Base-by-base conservation (phyloP, 768 basidiomycete genomes). In the Baorangia bicolor region DNA sequence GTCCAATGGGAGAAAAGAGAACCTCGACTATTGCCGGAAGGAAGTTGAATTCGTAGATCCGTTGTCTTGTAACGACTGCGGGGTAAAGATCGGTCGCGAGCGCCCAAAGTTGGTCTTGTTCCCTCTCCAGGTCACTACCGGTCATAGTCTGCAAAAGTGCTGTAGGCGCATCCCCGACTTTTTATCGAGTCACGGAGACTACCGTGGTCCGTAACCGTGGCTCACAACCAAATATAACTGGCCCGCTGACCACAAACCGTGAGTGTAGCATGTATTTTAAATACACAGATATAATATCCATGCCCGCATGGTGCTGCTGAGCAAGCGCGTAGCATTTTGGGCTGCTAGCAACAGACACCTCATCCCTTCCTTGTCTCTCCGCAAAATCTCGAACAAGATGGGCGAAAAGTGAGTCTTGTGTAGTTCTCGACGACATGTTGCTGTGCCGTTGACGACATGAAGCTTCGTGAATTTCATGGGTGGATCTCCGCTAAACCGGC, bases 401-500 rank as follows among this genome's bases (percentile, higher is more conserved):
- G 53, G 37, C 40, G 72, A 73, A 57, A 64, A 66, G 72, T 71
- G 57, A 66, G 70, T 63, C 21, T 31, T 37, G 20, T 23, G 21
- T 46, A 21, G 40, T 39, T 51, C 34, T 47, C 35, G 20, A 27
- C 33, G n/a, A 40, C 27, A 28, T 23, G 21, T 28, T 8, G 42
- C 21, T 33, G 23, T 18, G n/a, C 33, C 39, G 38, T 41, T 49
- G 53, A 63, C 51, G 13, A 23, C n/a, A 23, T 20, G 20, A 56
- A 77, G 87, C 51, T 70, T 75, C 48, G 67, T 75, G 27, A 81
- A 82, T 59, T 82, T 82, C 69, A 67, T 81, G 60, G 75, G 72
- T 33, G 82, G 88, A 38, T 89, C 90, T 51, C 84, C 88, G 40
- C 73, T 92, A 31, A 92, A 92, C 69, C 86, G 92, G 16, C 78